Conservation (phyloP, 2,329 filamentous ascomycete species). For the Penicillium decumbens region DNA sequence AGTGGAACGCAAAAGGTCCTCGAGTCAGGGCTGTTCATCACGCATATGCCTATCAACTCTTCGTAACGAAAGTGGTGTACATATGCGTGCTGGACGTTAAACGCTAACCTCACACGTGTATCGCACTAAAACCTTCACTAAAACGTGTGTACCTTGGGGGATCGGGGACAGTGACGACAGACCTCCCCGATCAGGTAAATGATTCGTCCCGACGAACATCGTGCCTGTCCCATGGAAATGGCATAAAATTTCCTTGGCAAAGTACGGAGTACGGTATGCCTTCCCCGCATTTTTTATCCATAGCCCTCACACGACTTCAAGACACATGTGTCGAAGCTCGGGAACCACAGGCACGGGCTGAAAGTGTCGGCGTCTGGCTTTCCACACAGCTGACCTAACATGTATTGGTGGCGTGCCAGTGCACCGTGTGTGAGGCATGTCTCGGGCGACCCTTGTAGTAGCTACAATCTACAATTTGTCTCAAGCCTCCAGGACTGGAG, state of each 20-base stretch:
- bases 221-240: background rate
- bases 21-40: conserved; percentile 1
- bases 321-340: background rate
- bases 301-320: background rate
- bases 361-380: background rate
- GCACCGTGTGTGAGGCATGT: background rate
- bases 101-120: background rate
- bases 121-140: background rate
- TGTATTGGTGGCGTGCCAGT: background rate
- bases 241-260: background rate
- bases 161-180: background rate
- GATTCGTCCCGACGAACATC: background rate
- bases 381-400: no score
- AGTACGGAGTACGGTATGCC: background rate
- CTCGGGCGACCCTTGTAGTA: background rate
- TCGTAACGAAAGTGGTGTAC: no score
- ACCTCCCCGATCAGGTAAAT: background rate
- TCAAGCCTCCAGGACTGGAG: background rate
- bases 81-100: no score
- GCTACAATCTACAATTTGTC: background rate
- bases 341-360: background rate
- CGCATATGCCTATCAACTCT: background rate
- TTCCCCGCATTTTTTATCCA: background rate
- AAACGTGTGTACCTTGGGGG: background rate
- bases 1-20: conserved; percentile 2